These are phyloP conservation scores for Gossypium longicalyx DNA, from an alignment of 345 rosid genomes.

Conservation along the genomic window DNA sequence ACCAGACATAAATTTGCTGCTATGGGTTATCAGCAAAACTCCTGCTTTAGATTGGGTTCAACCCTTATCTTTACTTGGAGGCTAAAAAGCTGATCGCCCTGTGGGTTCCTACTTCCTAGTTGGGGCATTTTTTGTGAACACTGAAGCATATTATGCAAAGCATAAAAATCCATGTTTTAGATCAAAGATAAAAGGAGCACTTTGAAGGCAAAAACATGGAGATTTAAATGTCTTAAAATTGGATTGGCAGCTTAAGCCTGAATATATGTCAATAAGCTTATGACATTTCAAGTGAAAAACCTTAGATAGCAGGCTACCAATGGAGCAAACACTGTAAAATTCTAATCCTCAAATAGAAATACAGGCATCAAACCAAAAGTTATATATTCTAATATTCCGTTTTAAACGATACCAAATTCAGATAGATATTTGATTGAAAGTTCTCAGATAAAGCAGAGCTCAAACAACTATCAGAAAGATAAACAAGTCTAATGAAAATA, in stretches of 20 bases:
- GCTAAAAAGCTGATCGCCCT: neutral
- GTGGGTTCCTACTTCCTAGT: neutral
- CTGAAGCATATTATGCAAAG: neutral
- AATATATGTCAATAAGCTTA: neutral
- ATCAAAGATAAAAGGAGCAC: neutral
- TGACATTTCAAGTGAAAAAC: neutral
- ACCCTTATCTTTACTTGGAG: neutral
- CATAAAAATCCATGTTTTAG: neutral
- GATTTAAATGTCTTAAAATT: neutral
- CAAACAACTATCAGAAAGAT: neutral
- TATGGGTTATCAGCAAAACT: neutral
- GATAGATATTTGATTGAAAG: neutral
- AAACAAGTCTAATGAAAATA: constrained; percentile 54
- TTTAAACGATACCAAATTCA: neutral
- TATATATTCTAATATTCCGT: neutral
- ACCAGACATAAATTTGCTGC: neutral
- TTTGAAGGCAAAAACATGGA: neutral
- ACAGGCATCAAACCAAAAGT: neutral
- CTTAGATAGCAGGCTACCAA: neutral
- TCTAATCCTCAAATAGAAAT: neutral
- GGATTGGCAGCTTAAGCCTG: neutral
- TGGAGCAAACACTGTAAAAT: neutral
- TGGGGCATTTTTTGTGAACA: no score
- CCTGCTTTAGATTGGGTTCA: neutral
- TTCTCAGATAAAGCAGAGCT: neutral